A percentile compares a stretch with the other conserved stretches of the same genome.
phyloP scores from a whole-genome alignment of 345 rosid genomes.

The Arabidopsis thaliana region DNA sequence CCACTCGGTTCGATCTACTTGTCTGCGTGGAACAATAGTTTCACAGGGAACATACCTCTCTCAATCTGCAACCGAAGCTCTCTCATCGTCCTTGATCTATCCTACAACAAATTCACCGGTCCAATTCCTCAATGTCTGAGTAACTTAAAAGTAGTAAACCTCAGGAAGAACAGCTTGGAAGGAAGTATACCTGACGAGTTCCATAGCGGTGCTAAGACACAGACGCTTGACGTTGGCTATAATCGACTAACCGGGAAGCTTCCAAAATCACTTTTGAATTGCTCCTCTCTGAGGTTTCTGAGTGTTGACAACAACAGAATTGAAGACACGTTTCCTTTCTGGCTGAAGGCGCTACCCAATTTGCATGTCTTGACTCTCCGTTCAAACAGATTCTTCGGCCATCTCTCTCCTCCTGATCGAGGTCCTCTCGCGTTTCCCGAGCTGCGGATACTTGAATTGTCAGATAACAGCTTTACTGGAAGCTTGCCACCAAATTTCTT shows the following conservation, averaged over 20 bases:
- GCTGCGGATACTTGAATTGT: constrained; percentile 29
- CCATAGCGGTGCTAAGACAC: not conserved
- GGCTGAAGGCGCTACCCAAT: constrained; percentile 30
- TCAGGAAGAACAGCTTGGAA: constrained; percentile 41
- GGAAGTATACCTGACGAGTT: constrained; percentile 39
- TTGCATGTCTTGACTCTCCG: constrained; percentile 23
- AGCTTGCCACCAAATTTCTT: constrained; percentile 26
- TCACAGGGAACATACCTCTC: constrained; percentile 34
- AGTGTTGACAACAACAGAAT: constrained; percentile 32
- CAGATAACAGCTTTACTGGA: constrained; percentile 20
- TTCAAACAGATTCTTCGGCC: constrained; percentile 28
- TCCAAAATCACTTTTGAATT: constrained; percentile 31
- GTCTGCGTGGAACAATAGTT: constrained; percentile 32
- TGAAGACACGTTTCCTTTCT: constrained; percentile 33
- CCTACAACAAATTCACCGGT: constrained; percentile 39
- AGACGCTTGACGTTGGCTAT: constrained; percentile 39
- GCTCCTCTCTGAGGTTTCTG: constrained; percentile 19
- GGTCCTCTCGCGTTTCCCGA: constrained; percentile 27
- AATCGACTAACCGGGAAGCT: constrained; percentile 37
- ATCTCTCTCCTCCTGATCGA: constrained; percentile 29
- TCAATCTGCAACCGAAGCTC: constrained; percentile 25
- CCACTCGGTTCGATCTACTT: constrained; percentile 23
- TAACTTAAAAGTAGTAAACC: constrained; percentile 26
- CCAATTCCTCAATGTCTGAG: constrained; percentile 36
- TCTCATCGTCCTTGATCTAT: constrained; percentile 29